phyloP scores from a whole-genome alignment of 805 yeast species.

The Candida maltosa region DNA sequence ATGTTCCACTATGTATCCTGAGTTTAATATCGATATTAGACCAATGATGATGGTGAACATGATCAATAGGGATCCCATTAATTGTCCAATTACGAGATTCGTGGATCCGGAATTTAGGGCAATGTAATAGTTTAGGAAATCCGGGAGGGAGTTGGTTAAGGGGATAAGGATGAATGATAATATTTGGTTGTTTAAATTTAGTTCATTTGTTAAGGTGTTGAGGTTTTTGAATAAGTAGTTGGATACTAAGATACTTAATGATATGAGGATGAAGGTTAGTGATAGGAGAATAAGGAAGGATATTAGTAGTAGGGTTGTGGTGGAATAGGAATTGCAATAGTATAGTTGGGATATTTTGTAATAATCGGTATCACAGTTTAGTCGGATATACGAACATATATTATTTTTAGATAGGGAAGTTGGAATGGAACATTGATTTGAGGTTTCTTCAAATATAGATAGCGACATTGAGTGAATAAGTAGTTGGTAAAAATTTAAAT shows the following conservation, averaged over 20 bases:
- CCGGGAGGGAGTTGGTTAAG: conserved; percentile 34
- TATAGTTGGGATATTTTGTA: conserved; percentile 24
- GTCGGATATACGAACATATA: conserved; percentile 15
- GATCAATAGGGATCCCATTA: conserved; percentile 32
- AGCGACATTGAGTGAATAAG: too few species aligned
- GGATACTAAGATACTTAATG: conserved; percentile 32
- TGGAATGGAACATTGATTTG: conserved; percentile 1
- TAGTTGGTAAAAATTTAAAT: too few species aligned
- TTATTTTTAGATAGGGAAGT: neutral
- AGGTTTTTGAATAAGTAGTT: conserved; percentile 30
- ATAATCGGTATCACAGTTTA: conserved; percentile 20
- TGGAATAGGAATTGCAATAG: conserved; percentile 23
- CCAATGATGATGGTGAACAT: conserved; percentile 35
- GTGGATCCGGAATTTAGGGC: conserved; percentile 23
- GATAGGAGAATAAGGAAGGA: conserved; percentile 12
- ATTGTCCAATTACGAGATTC: conserved; percentile 36
- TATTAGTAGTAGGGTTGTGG: conserved; percentile 8
- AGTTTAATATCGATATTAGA: conserved; percentile 18
- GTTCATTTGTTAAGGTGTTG: conserved; percentile 19
- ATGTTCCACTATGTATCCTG: conserved; percentile 20
- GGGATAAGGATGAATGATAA: conserved; percentile 34
- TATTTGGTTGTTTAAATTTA: conserved; percentile 24
- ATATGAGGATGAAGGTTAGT: conserved; percentile 14
- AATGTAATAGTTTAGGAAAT: conserved; percentile 31
- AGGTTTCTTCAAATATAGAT: too few species aligned